These are phyloP conservation scores for Speleostelium caveatum DNA, from an alignment of 78 protist genomes.

Conservation along the genomic window DNA sequence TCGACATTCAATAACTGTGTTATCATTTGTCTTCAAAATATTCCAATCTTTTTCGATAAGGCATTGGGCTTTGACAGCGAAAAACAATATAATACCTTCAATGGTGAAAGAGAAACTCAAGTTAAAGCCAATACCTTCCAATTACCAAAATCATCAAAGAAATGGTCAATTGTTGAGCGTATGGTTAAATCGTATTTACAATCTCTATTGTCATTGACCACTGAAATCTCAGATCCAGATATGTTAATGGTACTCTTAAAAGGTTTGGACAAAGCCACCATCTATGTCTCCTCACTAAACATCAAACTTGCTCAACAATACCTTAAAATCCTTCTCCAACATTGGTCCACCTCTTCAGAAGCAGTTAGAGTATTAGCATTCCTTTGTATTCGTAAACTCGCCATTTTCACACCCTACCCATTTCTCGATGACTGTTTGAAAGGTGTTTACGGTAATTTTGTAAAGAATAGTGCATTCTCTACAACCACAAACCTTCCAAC, in stretches of 20 bases:
- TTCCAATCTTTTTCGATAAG: slow-evolving; percentile 31
- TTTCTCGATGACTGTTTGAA: slow-evolving; percentile 82
- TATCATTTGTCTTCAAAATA: slow-evolving; percentile 27
- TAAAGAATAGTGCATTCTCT: slow-evolving; percentile 33
- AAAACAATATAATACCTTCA: background rate
- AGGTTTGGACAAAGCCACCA: slow-evolving; percentile 51
- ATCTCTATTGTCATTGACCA: slow-evolving; percentile 26
- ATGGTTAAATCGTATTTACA: slow-evolving; percentile 15
- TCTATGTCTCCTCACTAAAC: slow-evolving; percentile 35
- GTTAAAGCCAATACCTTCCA: no score
- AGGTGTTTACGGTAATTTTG: slow-evolving; percentile 89
- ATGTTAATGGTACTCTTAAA: slow-evolving; percentile 25
- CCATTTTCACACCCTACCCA: slow-evolving; percentile 75
- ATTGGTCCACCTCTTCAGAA: slow-evolving; percentile 68
- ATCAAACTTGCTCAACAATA: slow-evolving; percentile 12
- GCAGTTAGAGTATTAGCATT: slow-evolving; percentile 74
- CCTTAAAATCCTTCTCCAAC: slow-evolving; percentile 45
- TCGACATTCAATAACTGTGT: slow-evolving; percentile 44
- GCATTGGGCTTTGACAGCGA: slow-evolving; percentile 24
- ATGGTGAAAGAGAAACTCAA: background rate
- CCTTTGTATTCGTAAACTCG: slow-evolving; percentile 67
- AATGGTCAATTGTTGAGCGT: slow-evolving; percentile 1
- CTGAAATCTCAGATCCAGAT: slow-evolving; percentile 32
- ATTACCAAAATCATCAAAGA: slow-evolving; percentile 13
- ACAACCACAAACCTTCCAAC: slow-evolving; percentile 2